Base-by-base conservation (phyloP, 208 protist species). In the Trypanosoma rangeli region DNA sequence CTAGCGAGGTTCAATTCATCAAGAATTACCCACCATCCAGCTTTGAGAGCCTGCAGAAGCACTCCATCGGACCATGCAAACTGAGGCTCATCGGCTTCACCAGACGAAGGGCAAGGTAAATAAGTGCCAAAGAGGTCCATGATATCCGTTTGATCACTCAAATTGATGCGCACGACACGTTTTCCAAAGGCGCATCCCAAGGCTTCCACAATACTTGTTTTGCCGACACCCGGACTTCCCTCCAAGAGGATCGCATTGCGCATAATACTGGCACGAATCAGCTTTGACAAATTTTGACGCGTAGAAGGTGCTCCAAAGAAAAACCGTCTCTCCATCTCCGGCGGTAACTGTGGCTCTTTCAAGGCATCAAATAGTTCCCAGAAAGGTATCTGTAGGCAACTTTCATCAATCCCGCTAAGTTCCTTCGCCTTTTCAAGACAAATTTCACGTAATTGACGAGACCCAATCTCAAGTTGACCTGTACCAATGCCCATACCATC, bases 1-100 rank as follows among this genome's bases (percentile, higher is more conserved):
- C 97, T 98, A 9, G 99, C 99, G 9, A 99, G 84, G 82, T 99
- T 99, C 3, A 99, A 84, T 92, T 99, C 99, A 88, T 99, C 99
- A 18, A 99, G 82, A 33, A 99, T 89, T 13, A 99, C 95, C 99
- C 99, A 99, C 55, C 97, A 82, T 68, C 99, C 99, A 24, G 86
- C 84, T 63, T 97, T 89, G 24, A 98, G 68, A 7, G 98, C 98
- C 18, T 93, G 83, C 29, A 99, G 82, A 46, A 99, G 94, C 15
- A 98, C 83, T 73, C 99, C 99, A 84, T 99, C 99, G 44, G 89
- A 94, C 98, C 98, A 99, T 28, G 83, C 78, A 70, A 99, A 99
- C 70, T 93, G 88, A 24, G 86, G 80, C 62, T 76, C 85, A 60
- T 67, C 60, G 24, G n/a, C 31, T 18, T 64, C 68, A 55, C 31